These are phyloP conservation scores for Centrapalus pauciflorus DNA, from an alignment of 129 eudicot species.

Conservation along the genomic window DNA sequence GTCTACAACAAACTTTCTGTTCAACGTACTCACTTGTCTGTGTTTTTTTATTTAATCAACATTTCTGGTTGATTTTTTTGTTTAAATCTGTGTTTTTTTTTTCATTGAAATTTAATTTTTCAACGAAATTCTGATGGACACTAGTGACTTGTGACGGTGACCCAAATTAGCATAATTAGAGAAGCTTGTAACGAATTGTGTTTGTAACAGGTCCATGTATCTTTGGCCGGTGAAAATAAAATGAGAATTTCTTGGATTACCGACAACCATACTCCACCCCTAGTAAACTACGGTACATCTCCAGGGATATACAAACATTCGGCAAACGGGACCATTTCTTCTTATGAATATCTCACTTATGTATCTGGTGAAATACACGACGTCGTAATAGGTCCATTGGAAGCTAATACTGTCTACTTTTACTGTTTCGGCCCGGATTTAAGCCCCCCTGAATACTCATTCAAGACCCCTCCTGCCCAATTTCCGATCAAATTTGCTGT, in stretches of 20 bases:
- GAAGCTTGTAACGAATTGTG: background rate
- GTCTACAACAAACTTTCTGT: no score
- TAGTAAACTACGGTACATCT: slow-evolving; percentile 47
- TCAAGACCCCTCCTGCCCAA: slow-evolving; percentile 63
- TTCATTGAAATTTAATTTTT: no score
- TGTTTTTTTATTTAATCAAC: no score
- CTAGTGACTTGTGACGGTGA: background rate
- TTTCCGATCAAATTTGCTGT: slow-evolving; percentile 57
- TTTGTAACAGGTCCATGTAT: slow-evolving; percentile 47
- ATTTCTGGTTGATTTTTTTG: no score
- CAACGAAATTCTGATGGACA: no score
- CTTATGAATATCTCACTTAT: slow-evolving; percentile 38
- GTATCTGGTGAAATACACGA: slow-evolving; percentile 53
- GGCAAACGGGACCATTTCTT: slow-evolving; percentile 36
- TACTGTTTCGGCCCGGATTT: slow-evolving; percentile 44
- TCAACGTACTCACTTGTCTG: no score
- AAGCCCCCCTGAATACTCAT: slow-evolving; percentile 32
- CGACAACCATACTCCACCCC: slow-evolving; percentile 29
- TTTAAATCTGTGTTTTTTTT: no score
- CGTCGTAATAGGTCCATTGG: slow-evolving; percentile 57
- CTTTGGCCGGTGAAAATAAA: slow-evolving; percentile 41
- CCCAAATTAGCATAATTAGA: background rate
- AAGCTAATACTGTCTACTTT: slow-evolving; percentile 42
- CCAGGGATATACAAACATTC: slow-evolving; percentile 26
- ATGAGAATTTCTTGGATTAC: slow-evolving; percentile 82